phyloP scores from a whole-genome alignment of 1,139 yeast species.

The Lodderomyces orthopsilosis region DNA sequence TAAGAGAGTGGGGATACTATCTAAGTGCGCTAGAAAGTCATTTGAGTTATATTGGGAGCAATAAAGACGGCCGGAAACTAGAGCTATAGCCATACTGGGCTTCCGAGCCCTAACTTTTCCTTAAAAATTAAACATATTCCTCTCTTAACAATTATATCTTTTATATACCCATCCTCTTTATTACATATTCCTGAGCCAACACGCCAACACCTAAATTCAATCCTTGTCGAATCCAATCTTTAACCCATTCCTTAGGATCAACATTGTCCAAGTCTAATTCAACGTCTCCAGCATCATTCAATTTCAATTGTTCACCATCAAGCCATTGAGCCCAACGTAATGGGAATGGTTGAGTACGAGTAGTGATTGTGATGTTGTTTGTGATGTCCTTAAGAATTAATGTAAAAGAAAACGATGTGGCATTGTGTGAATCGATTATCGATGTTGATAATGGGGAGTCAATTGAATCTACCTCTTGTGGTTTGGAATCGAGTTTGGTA shows the following conservation, averaged over 20 bases:
- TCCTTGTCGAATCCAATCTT: conserved; percentile 86
- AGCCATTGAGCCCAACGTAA: conserved; percentile 87
- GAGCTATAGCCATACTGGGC: too few relatives aligned
- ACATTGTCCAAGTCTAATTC: conserved; percentile 21
- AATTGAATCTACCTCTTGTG: conserved; percentile 16
- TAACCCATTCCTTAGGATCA: conserved; percentile 96
- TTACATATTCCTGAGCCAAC: conserved; percentile 85
- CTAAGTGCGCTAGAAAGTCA: too few relatives aligned
- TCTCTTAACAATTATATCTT: background rate
- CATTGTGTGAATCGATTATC: conserved; percentile 39
- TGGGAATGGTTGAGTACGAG: conserved; percentile 89
- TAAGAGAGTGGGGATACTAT: too few relatives aligned
- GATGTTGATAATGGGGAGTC: conserved; percentile 27
- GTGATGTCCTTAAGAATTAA: conserved; percentile 73
- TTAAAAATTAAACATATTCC: too few relatives aligned
- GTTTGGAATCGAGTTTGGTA: conserved; percentile 1
- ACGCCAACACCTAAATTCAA: conserved; percentile 78
- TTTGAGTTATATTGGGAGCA: too few relatives aligned
- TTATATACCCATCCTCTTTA: conserved; percentile 79
- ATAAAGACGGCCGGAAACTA: too few relatives aligned
- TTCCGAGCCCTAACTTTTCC: too few relatives aligned
- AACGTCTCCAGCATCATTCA: conserved; percentile 21
- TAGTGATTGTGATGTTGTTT: conserved; percentile 68
- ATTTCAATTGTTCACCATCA: conserved; percentile 45
- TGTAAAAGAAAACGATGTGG: conserved; percentile 56